Conservation (phyloP, 2,329 filamentous ascomycete species). For the Aspergillus sp. region DNA sequence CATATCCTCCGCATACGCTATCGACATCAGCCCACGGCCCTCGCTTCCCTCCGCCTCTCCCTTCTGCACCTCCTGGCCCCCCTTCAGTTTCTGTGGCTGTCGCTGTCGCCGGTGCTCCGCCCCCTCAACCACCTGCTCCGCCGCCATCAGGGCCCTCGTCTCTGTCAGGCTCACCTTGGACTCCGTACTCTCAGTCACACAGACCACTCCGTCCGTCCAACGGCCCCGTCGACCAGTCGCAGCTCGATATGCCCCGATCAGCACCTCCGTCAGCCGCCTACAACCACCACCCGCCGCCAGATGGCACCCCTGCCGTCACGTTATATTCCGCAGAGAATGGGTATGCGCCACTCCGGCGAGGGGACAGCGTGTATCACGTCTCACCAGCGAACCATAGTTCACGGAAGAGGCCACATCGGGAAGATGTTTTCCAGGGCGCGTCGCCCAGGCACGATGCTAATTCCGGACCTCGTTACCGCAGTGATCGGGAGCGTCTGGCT, state of each 20-base stretch:
- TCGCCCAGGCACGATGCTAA: conserved; percentile 7
- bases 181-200: conserved; percentile 4
- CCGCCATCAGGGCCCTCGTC: neutral
- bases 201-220: conserved; percentile 10
- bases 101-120: conserved; percentile 21
- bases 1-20: conserved; percentile 33
- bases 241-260: conserved; percentile 16
- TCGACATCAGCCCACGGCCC: conserved; percentile 32
- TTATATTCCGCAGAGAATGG: conserved; percentile 17
- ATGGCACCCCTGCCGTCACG: conserved; percentile 7
- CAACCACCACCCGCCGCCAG: conserved; percentile 13
- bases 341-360: conserved; percentile 25
- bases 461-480: conserved; percentile 9
- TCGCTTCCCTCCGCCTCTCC: conserved; percentile 23
- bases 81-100: conserved; percentile 18
- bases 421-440: conserved; percentile 11
- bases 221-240: conserved; percentile 10
- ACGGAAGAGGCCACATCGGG: conserved; percentile 20
- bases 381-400: conserved; percentile 23
- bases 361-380: conserved; percentile 22
- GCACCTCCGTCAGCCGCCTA: conserved; percentile 9
- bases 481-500: conserved; percentile 18
- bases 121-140: conserved; percentile 12
- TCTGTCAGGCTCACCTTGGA: conserved; percentile 1
- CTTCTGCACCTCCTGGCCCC: conserved; percentile 19